phyloP scores from a whole-genome alignment of 163 green algal genomes.

The Scenedesmus sp. region DNA sequence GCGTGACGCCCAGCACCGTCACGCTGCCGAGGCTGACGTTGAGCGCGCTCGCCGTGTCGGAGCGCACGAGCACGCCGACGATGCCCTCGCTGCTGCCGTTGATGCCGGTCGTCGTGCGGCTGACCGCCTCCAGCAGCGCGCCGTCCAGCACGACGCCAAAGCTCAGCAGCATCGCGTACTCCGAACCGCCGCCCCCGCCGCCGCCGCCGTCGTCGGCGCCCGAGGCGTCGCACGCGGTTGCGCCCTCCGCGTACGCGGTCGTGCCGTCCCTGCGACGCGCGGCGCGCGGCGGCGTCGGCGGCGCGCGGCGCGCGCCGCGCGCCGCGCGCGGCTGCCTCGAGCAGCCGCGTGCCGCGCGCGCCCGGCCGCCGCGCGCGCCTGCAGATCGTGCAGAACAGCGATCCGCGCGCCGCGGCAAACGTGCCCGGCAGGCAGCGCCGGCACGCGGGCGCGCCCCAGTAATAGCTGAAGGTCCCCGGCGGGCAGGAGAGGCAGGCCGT shows the following conservation, averaged over 20 bases:
- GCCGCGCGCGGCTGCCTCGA: too few relatives aligned
- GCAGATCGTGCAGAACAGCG: conserved; percentile 48
- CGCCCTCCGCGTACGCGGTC: conserved; percentile 33
- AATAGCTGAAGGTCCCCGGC: conserved; percentile 40
- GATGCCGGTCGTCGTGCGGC: conserved; percentile 34
- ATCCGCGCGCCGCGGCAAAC: conserved; percentile 21
- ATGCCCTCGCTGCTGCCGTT: conserved; percentile 47
- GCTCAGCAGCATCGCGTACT: conserved; percentile 36
- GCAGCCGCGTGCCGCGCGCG: too few relatives aligned
- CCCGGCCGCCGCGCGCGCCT: background rate
- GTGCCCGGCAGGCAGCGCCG: conserved; percentile 46
- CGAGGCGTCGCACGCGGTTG: conserved; percentile 32
- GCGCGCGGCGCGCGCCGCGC: too few relatives aligned
- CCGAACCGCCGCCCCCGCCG: background rate
- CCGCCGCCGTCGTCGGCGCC: background rate
- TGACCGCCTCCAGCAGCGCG: conserved; percentile 20
- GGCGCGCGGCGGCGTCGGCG: too few relatives aligned
- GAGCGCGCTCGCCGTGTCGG: conserved; percentile 39
- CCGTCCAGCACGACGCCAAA: conserved; percentile 45
- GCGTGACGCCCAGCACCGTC: conserved; percentile 19
- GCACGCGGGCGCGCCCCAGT: conserved; percentile 43
- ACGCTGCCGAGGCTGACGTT: conserved; percentile 34
- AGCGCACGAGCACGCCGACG: conserved; percentile 41
- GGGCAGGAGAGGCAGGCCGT: conserved; percentile 39
- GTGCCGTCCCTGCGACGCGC: conserved; percentile 18